Conservation (phyloP, 305 asterid genomes). For the Withania somnifera region DNA sequence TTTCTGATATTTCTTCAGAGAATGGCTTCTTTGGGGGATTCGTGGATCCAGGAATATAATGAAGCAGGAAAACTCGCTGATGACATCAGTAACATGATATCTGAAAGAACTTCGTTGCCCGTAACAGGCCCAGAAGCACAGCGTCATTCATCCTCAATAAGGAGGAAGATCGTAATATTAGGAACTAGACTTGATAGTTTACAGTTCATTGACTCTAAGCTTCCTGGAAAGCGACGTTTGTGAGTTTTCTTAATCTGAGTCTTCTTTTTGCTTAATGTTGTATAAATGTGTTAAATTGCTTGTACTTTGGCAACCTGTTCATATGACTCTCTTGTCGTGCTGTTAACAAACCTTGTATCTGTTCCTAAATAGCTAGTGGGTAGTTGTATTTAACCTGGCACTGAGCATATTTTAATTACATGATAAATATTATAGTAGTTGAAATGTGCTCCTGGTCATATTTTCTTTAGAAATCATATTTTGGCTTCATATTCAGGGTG, state of each 20-base stretch:
- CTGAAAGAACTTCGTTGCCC: slow-evolving; percentile 59
- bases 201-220: slow-evolving; percentile 48
- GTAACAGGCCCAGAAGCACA: slow-evolving; percentile 74
- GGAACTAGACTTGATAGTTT: slow-evolving; percentile 76
- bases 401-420: not conserved
- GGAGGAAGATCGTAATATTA: slow-evolving; percentile 82
- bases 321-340: not conserved
- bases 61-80: slow-evolving; percentile 84
- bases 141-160: slow-evolving; percentile 70
- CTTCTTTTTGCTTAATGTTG: not conserved
- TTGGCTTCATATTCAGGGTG: not conserved
- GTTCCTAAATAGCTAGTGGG: not conserved
- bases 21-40: slow-evolving; percentile 67
- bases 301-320: not conserved
- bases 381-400: not conserved
- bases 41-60: slow-evolving; percentile 91
- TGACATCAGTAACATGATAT: slow-evolving; percentile 71
- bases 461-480: not conserved
- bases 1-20: slow-evolving; percentile 15
- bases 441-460: not conserved
- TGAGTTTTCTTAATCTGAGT: slow-evolving; percentile 24
- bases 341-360: not conserved
- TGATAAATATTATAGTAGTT: not conserved
- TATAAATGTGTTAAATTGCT: not conserved
- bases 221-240: slow-evolving; percentile 58